Base-by-base conservation (phyloP, 257 asterid genomes). In the Salvia rosmarinus region DNA sequence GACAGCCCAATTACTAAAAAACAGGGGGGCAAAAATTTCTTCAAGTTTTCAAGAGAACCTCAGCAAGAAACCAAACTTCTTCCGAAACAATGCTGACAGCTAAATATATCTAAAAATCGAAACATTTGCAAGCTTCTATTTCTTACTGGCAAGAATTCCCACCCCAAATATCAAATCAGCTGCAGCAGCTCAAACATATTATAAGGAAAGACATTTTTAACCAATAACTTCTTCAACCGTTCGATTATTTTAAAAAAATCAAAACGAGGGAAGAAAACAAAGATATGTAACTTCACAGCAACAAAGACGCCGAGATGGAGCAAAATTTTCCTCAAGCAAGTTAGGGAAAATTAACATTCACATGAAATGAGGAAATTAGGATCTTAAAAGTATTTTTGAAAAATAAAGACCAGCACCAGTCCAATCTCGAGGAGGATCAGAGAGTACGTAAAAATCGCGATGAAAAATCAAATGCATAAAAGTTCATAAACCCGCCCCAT, bases 361-460 rank as follows among this genome's bases (percentile, higher is more conserved):
- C 42, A 14, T 19, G 14, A n/a, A 57, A 57, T 13, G 40, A 28
- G 42, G 21, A 12, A 30, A 58, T 7, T 10, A 32, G 39, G 1
- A 34, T n/a, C 13, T n/a, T 1, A 19, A 16, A 61, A 19, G 10
- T 16, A 54, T 3, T 40, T 6, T 7, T 6, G 0, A 7, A 40
- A 40, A 40, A 11, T 4, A 23, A 50, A 17, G 11, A 23, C 16
- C 39, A 4, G 8, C 61, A 23, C 19, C 37, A 21, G 17, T 34
- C 37, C 11, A 21, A 23, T 54, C 0, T 20, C 65, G 23, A 8
- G 11, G 56, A 57, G 57, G 20, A 14, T 42, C 37, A 42, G 44
- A 23, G 42, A 23, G 42, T 25, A 28, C 7, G 30, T 55, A 35
- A 68, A 37, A 51, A 52, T 68, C 73, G 39, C 13, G 40, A 68